Conservation (phyloP, 192 early-diverging fungal genomes). For the Oehlia diaphana region DNA sequence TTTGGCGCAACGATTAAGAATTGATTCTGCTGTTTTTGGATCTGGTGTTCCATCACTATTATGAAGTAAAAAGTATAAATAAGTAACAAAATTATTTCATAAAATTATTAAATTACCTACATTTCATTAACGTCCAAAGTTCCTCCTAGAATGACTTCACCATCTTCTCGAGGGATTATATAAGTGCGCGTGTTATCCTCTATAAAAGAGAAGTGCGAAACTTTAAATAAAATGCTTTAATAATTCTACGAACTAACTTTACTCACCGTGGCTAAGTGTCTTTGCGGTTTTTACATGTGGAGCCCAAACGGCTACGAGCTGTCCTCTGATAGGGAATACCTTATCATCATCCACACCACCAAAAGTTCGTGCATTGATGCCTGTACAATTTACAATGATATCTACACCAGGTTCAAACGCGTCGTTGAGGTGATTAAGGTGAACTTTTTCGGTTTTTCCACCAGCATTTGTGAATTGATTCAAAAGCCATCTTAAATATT, state of each 20-base stretch:
- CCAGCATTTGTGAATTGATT: slow-evolving; percentile 54
- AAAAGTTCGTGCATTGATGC: slow-evolving; percentile 58
- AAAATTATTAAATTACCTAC: slow-evolving; percentile 37
- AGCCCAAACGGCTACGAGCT: slow-evolving; percentile 74
- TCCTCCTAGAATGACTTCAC: slow-evolving; percentile 75
- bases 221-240: not conserved
- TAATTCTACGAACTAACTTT: not conserved
- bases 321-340: slow-evolving; percentile 73
- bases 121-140: slow-evolving; percentile 53
- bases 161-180: slow-evolving; percentile 82
- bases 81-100: not conserved
- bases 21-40: slow-evolving; percentile 34
- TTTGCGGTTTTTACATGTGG: slow-evolving; percentile 67
- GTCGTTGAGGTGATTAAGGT: slow-evolving; percentile 47
- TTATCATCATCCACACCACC: slow-evolving; percentile 69
- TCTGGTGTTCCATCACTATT: slow-evolving; percentile 34
- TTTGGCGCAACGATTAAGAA: slow-evolving; percentile 43
- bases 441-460: slow-evolving; percentile 44
- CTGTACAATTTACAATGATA: slow-evolving; percentile 84
- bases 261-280: slow-evolving; percentile 35
- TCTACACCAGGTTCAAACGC: slow-evolving; percentile 45
- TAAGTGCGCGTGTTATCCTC: slow-evolving; percentile 42
- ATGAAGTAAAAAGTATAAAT: slow-evolving; percentile 16
- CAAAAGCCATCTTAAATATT: slow-evolving; percentile 67
- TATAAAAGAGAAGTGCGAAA: not conserved